These are phyloP conservation scores for Colletotrichum sp. DNA, from an alignment of 2,329 filamentous ascomycete species.

Conservation along the genomic window DNA sequence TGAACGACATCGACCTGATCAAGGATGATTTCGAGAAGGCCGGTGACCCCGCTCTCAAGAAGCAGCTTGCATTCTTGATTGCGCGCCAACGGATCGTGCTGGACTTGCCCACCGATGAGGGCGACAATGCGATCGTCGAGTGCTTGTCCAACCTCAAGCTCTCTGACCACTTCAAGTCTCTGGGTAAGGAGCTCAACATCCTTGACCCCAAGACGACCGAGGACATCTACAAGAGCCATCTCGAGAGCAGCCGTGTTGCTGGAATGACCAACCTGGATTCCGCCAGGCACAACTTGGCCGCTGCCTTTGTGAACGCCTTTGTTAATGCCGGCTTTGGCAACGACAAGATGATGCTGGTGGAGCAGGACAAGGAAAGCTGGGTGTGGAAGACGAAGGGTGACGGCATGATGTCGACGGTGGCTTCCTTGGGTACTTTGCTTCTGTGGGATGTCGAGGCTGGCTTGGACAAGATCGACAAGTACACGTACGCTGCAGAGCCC, in stretches of 20 bases:
- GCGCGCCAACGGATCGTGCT: conserved; percentile 90
- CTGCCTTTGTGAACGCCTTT: conserved; percentile 95
- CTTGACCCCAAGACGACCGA: conserved; percentile 96
- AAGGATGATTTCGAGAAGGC: conserved; percentile 81
- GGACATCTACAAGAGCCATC: conserved; percentile 99
- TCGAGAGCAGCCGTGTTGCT: conserved; percentile 92
- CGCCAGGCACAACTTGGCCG: conserved; percentile 92
- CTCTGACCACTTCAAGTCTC: conserved; percentile 89
- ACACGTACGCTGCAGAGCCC: conserved; percentile 83
- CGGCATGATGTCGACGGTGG: conserved; percentile 95
- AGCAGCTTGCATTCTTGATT: conserved; percentile 93
- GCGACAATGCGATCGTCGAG: conserved; percentile 60
- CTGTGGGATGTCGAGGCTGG: conserved; percentile 94
- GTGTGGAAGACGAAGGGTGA: conserved; percentile 99
- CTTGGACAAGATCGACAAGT: conserved; percentile 92
- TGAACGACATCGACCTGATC: conserved; percentile 88
- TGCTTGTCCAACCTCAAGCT: conserved; percentile 88
- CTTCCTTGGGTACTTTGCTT: conserved; percentile 88
- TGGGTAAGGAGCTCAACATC: conserved; percentile 96
- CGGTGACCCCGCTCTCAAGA: conserved; percentile 81
- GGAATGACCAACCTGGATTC: conserved; percentile 96
- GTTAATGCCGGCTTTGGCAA: conserved; percentile 95
- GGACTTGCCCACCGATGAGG: conserved; percentile 56
- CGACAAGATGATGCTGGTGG: conserved; percentile 97
- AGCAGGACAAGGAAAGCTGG: conserved; percentile 90